Evolutionary conservation across 2,329 filamentous ascomycete species (phyloP), one percentile per base, ranked within the genome.

Genomic region (Colletotrichum sp.): DNA sequence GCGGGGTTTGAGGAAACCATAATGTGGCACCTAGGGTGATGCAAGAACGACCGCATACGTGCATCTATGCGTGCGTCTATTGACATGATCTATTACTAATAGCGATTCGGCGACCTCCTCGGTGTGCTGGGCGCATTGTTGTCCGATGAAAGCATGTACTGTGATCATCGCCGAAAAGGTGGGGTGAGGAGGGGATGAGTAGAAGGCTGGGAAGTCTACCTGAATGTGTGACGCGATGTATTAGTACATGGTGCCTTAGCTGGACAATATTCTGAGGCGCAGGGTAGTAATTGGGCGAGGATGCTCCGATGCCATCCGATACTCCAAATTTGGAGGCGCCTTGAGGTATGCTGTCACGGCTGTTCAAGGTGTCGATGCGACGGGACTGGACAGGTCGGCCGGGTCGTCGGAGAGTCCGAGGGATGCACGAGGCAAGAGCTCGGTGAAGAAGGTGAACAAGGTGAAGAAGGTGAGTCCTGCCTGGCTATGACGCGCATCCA

Each of bases 401-500:
- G n/a, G 34, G 12, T 32, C 34, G n/a, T 52, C n/a, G n/a, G 44
- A 18, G n/a, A 26, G 15, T 28, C 32, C 62, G 15, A 70, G 34
- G 26, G 49, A n/a, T 52, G 16, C 24, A 28, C 55, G 26, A 55
- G 57, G 68, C 44, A 10, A 60, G 13, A n/a, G 52, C 21, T 24
- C 34, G 52, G 32, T 34, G 21, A 59, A 18, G 34, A 62, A 36
- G 21, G 32, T 69, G 67, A 62, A 28, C 10, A 62, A 36, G 21
- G 32, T 69, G 67, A 62, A n/a, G 10, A 21, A 62, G 68, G 68
- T 70, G 57, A 70, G 68, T 62, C 44, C 24, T 44, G 44, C 44
- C 44, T 49, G 36, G 44, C 59, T 68, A 73, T 73, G 69, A 73
- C 70, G 64, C 59, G 69, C 73, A 73, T 64, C 64, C 32, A 44